Evolutionary conservation across 208 protist genomes (phyloP), one percentile per base, ranked within the genome.

Genomic region (Leishmania braziliensis): DNA sequence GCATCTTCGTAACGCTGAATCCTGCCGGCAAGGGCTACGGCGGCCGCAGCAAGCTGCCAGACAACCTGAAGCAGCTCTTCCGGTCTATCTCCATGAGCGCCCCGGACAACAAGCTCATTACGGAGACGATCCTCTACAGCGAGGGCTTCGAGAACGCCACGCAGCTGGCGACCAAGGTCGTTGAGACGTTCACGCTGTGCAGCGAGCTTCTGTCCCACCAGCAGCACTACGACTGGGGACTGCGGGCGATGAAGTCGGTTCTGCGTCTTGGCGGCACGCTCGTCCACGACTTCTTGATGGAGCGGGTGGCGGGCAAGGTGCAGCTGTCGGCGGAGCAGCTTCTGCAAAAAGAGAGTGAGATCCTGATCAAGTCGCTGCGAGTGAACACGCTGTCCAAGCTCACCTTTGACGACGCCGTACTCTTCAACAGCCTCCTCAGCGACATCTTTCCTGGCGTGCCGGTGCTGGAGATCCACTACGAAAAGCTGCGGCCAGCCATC

Each of bases 1-100:
- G 98, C 79, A 99, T 99, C 80, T 99, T 99, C 82, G 98, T 99
- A 12, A 99, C 99, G 60, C 78, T 99, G 73, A 99, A 99, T 80
- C 99, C 99, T 14, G 99, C 99, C 10, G 98, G 98, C 60, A 99
- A 99, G 85, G 98, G 98, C 36, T 99, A 99, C 89, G 98, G 98
- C 68, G 99, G 99, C 43, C 96, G 99, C 56, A 99, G 96, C 72
- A 99, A 99, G 87, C 95, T 99, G 65, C 99, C 99, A 2, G 98
- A 99, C 84, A 99, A 99, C 89, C 90, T 99, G 51, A 99, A 99
- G 89, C 97, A 99, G 89, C 92, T 99, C 51, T 99, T 99, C 92
- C 93, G 99, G 66, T 97, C 98, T 51, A 98, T 99, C 18, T 98
- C 99, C n/a, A 99, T 99, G 99, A 95, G 96, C 71, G 95, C 89